Percentiles rank a stretch among this genome's conserved stretches.
Evolutionary conservation across 164 flowering plant genomes (phyloP).

Genomic region (Warburgia ugandensis): DNA sequence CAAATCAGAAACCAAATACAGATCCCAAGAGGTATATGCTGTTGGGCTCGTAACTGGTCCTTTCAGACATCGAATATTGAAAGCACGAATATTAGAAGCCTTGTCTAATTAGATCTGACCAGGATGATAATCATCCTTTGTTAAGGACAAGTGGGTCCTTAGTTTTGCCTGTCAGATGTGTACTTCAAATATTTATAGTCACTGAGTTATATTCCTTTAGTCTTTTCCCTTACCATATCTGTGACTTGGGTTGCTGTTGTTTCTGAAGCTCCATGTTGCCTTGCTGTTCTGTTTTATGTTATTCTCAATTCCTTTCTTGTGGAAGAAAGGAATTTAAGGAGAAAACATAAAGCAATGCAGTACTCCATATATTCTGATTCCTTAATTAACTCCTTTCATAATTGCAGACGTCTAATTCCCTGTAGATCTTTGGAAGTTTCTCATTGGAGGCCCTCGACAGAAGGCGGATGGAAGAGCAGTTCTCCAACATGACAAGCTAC

Average conservation of each 20-base stretch:
- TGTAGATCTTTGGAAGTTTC: neutral
- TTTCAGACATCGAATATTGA: neutral
- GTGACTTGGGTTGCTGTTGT: neutral
- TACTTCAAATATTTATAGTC: neutral
- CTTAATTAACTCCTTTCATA: neutral
- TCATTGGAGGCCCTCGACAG: neutral
- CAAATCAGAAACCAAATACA: neutral
- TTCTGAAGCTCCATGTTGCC: neutral
- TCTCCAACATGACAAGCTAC: slow-evolving; percentile 30
- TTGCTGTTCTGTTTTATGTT: neutral
- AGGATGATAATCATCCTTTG: neutral
- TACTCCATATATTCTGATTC: neutral
- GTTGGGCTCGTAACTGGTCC: neutral
- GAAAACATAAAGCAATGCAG: too few species aligned
- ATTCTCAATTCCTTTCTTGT: neutral
- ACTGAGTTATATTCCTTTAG: neutral
- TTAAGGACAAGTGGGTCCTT: neutral
- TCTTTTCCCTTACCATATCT: neutral
- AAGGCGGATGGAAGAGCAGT: slow-evolving; percentile 30
- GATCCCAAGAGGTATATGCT: neutral
- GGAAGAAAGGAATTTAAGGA: too few species aligned
- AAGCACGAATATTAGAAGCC: slow-evolving; percentile 6
- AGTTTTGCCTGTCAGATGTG: neutral
- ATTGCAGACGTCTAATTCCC: neutral
- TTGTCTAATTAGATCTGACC: neutral